Evolutionary conservation across 306 rosid species (phyloP), one percentile per base, ranked within the genome.

Genomic region (Luffa aegyptiaca): DNA sequence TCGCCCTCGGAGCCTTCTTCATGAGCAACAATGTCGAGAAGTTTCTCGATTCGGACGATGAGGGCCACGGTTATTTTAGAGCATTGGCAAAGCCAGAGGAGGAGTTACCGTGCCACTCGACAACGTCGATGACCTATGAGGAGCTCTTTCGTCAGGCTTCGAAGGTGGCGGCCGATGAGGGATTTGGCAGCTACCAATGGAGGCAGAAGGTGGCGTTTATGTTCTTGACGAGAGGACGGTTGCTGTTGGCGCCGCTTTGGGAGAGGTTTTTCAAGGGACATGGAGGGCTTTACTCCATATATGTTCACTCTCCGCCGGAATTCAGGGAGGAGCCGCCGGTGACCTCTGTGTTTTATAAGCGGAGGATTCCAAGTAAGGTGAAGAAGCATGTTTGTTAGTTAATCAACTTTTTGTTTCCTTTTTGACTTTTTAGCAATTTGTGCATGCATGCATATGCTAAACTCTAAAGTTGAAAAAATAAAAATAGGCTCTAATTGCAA

Each of bases 161-260:
- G 5, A 56, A 72, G 85, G 81, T 57, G 57, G 85, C 86, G 3
- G 56, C 11, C 3, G 37, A 80, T 5, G 7, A 8, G 3, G 46
- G 74, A 14, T 57, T 56, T 52, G 80, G n/a, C n/a, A n/a, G 83
- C 9, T 57, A 56, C 4, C 83, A 82, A 35, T 52, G 83, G 46
- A 84, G 69, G 0, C 83, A 18, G 33, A 84, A 84, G 62, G 76
- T 84, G 26, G 90, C 88, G 8, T 87, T 87, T 77, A 82, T 87
- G 88, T 84, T 82, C 81, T 73, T 82, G 11, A 78, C 77, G 1
- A 84, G 75, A 75, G 85, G 90, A 42, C 59, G 44, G 16, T 12
- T 82, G 84, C 86, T 86, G 4, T 74, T 84, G 77, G 81, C 84
- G 18, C 85, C 85, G 8, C 83, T 87, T 12, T 87, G 90, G 90